Evolutionary conservation across 1,284 basidiomycete genomes (phyloP), one percentile per base, ranked within the genome.

Genomic region (Ganoderma sinense): DNA sequence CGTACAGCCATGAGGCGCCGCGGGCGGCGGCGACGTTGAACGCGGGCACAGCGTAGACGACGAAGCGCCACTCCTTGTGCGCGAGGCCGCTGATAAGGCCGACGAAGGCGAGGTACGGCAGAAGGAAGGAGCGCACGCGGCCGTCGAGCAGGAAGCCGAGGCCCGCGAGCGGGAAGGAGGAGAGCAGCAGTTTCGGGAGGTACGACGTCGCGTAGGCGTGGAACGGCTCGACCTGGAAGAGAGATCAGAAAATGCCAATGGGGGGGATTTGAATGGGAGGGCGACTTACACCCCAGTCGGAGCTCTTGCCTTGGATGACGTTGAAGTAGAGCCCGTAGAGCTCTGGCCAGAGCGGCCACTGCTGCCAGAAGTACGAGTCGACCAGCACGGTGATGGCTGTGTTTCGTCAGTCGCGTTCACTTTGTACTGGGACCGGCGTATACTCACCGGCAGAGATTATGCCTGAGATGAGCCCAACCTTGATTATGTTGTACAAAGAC

Each of bases 11-110:
- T 10, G 81, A 78, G 0, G 89, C 84, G 1, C 89, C 91, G 20
- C 90, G 80, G 0, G 96, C 92, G 0, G 93, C 94, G 1, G 93
- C 87, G 4, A 96, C 82, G 75, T 98, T 98, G 79, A 96, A 85
- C 0, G 91, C 77, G 0, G 97, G 97, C 0, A 98, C 87, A 14
- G 91, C 86, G 77, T 99, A 99, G 7, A 97, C 87, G 70, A 98
- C 86, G 80, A 99, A 99, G 4, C 97, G 88, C 97, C 97, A 99
- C 81, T 99, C 98, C 78, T 97, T 97, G 80, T 97, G 95, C 0
- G 89, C 92, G 0, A 99, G 84, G 23, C 80, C 82, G 76, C 95
- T 97, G 76, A 99, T 88, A 0, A 92, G 79, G 0, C 74, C 80
- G 0, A 97, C 78, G 76, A 95, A 94, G 0, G 79, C 73, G 0